Conservation (phyloP, 116 monocot species). For the Dioscorea cayenensis region DNA sequence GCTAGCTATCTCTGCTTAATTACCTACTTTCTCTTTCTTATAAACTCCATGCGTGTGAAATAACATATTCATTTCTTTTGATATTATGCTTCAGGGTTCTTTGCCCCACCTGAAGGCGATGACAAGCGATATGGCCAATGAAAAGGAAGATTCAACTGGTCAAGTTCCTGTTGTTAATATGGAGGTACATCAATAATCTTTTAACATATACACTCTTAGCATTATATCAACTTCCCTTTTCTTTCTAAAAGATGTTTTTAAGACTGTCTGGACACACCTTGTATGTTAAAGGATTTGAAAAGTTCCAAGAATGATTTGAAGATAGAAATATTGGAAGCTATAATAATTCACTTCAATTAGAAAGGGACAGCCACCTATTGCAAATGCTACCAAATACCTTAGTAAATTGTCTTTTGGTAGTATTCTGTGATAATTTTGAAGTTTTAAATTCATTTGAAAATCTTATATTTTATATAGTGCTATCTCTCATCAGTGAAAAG, state of each 20-base stretch:
- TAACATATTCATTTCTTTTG: background rate
- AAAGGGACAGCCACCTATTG: too few species aligned
- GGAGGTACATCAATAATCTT: constrained; percentile 28
- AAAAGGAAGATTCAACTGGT: constrained; percentile 23
- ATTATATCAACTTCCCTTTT: background rate
- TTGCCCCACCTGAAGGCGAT: constrained; percentile 45
- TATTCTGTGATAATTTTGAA: too few species aligned
- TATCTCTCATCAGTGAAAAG: too few species aligned
- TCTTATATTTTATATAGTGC: too few species aligned
- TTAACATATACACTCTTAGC: background rate
- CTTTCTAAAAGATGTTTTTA: background rate
- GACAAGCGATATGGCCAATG: constrained; percentile 52
- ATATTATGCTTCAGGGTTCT: constrained; percentile 28
- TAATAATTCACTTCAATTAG: too few species aligned
- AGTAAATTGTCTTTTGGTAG: too few species aligned
- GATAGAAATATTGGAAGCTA: too few species aligned
- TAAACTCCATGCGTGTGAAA: background rate
- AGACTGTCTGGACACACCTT: too few species aligned
- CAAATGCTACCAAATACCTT: too few species aligned
- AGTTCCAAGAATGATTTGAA: too few species aligned
- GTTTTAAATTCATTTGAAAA: too few species aligned
- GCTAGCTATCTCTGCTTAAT: background rate
- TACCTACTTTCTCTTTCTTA: background rate
- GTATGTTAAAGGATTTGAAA: too few species aligned
- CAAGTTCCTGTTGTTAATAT: constrained; percentile 34